Evolutionary conservation across 768 basidiomycete species (phyloP).

Genomic region (Phylloporus sp.): DNA sequence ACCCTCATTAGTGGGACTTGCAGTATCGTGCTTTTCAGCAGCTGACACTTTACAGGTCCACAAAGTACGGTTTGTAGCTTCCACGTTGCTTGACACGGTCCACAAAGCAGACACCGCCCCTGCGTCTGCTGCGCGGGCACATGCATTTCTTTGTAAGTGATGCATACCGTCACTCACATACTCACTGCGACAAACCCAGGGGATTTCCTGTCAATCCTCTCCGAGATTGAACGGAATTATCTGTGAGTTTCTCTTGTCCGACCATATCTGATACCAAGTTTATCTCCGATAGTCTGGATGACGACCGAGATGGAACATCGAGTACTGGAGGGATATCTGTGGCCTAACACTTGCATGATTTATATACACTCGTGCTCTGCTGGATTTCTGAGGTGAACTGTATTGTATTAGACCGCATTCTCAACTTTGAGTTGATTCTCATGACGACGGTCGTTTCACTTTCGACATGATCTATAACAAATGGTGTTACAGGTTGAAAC

Average conservation of each 20-base stretch:
- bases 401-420: too few species aligned
- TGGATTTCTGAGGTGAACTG: neutral
- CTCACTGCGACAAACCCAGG: conserved; percentile 39
- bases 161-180: neutral
- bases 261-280: conserved; percentile 4
- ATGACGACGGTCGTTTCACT: conserved; percentile 22
- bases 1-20: conserved; percentile 58
- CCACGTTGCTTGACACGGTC: conserved; percentile 80
- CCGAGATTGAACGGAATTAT: conserved; percentile 90
- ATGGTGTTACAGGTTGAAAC: conserved; percentile 11
- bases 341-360: conserved; percentile 6
- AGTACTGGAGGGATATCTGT: conserved; percentile 50
- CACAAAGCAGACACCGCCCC: conserved; percentile 76
- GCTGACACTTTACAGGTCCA: conserved; percentile 51
- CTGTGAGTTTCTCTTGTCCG: conserved; percentile 43
- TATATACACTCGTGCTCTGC: neutral
- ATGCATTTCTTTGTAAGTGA: conserved; percentile 75
- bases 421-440: too few species aligned
- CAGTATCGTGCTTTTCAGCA: neutral
- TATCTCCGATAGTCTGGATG: conserved; percentile 41
- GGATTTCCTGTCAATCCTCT: conserved; percentile 89
- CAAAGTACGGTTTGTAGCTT: conserved; percentile 92
- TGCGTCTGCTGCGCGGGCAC: conserved; percentile 76
- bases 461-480: conserved; percentile 6
- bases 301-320: conserved; percentile 40